Conservation (phyloP, 2,329 filamentous ascomycete genomes). For the Rhynchosporium graminicola region DNA sequence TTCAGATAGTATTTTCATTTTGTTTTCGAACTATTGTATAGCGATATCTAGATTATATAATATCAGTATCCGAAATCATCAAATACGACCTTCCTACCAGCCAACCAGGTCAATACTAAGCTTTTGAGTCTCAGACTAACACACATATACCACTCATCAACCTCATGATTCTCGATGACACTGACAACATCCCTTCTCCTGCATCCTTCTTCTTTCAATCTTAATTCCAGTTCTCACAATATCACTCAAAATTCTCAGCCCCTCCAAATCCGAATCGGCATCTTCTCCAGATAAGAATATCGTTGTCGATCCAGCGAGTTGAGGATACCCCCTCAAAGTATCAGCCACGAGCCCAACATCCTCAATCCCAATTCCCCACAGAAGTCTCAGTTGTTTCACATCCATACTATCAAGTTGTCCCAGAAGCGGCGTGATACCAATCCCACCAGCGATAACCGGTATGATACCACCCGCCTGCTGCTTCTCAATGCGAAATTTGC, state of each 20-base stretch:
- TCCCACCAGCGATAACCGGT: conserved; percentile 8
- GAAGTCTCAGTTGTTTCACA: not conserved
- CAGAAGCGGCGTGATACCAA: conserved; percentile 12
- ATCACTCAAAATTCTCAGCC: not conserved
- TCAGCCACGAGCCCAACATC: conserved; percentile 14
- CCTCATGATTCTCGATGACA: not conserved
- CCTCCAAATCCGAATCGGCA: not conserved
- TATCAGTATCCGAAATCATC: conserved; percentile 10
- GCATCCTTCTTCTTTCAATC: conserved; percentile 2
- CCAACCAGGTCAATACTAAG: conserved; percentile 12
- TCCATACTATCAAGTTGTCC: conserved; percentile 5
- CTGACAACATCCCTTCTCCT: not conserved
- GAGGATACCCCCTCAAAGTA: conserved; percentile 11
- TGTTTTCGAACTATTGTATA: not conserved
- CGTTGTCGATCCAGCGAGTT: not conserved
- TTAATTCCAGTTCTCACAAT: not conserved
- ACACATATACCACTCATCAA: conserved; percentile 13
- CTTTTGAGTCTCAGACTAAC: not conserved
- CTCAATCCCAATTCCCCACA: conserved; percentile 1
- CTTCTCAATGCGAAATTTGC: not conserved
- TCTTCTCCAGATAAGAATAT: conserved; percentile 11
- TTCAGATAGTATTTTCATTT: no score
- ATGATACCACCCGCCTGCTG: not conserved
- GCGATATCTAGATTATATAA: not conserved
- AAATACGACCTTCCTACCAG: not conserved